These are phyloP conservation scores for Capsella bursapastoris DNA, from an alignment of 345 rosid species.

Conservation along the genomic window DNA sequence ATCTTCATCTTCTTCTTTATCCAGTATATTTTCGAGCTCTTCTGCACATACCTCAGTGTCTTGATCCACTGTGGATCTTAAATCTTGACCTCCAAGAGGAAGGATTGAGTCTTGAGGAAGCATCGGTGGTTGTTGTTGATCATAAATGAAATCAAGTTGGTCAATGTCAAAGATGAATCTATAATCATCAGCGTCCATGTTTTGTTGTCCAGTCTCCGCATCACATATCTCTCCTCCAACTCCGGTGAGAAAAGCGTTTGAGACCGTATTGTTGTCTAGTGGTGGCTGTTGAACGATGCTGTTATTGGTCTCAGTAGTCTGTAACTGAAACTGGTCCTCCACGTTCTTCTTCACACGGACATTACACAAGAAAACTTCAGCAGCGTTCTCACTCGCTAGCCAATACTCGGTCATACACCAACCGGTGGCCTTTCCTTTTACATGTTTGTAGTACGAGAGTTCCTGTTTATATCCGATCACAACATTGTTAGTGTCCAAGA, in stretches of 20 bases:
- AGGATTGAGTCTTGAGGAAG: slow-evolving; percentile 1
- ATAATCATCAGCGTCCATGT: neutral
- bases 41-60: neutral
- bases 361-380: neutral
- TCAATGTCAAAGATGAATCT: neutral
- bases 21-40: neutral
- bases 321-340: neutral
- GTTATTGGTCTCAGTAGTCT: neutral
- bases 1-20: neutral
- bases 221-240: neutral
- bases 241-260: neutral
- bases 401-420: neutral
- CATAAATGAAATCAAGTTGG: neutral
- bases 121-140: neutral
- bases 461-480: neutral
- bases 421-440: neutral
- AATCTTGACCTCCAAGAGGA: neutral
- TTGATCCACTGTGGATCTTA: neutral
- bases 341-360: neutral
- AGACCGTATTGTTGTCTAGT: neutral
- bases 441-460: neutral
- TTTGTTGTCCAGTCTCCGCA: neutral
- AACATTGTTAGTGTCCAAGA: neutral
- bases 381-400: neutral
- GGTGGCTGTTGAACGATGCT: neutral